A percentile compares a stretch with the other conserved stretches of the same genome.
These are phyloP conservation scores for Tetracladium maxilliforme DNA, from an alignment of 2,329 filamentous ascomycete species.

Conservation along the genomic window DNA sequence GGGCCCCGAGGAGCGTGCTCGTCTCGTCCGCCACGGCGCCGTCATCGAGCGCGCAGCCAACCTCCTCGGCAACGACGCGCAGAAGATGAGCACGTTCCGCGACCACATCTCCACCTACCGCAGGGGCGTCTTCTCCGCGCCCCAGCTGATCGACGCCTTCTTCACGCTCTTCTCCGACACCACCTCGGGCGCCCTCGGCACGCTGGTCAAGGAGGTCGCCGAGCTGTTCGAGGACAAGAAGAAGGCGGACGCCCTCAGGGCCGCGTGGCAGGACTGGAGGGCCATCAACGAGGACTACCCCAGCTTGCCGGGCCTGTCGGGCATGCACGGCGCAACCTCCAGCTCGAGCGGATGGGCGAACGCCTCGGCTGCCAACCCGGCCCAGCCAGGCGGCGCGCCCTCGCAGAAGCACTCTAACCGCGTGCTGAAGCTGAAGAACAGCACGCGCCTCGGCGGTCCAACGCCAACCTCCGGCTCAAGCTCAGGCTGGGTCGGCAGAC, in stretches of 20 bases:
- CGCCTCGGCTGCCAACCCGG: constrained; percentile 8
- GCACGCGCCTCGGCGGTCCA: constrained; percentile 41
- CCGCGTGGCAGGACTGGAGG: constrained; percentile 89
- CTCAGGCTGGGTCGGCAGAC: constrained; percentile 17
- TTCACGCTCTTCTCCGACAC: constrained; percentile 73
- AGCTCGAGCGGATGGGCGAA: constrained; percentile 13
- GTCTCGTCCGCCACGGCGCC: constrained; percentile 63
- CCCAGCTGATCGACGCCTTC: constrained; percentile 72
- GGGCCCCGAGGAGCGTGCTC: constrained; percentile 67
- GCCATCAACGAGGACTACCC: constrained; percentile 95
- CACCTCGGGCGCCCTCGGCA: constrained; percentile 67
- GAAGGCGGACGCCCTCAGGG: constrained; percentile 60
- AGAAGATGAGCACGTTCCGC: constrained; percentile 68
- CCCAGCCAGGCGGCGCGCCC: constrained; percentile 22
- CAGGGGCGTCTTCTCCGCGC: constrained; percentile 50
- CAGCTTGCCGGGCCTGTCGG: constrained; percentile 61
- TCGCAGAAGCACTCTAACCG: constrained; percentile 37
- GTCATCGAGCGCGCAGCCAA: constrained; percentile 77
- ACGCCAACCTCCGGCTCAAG: constrained; percentile 12
- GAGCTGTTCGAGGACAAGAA: constrained; percentile 77
- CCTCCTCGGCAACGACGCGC: constrained; percentile 61
- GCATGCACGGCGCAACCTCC: constrained; percentile 39
- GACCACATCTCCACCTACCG: constrained; percentile 66
- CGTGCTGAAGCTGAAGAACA: constrained; percentile 52
- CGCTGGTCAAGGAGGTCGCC: constrained; percentile 78